A percentile compares a stretch with the other conserved stretches of the same genome.
Evolutionary conservation across 2,329 filamentous ascomycete species (phyloP).

Genomic region (Hypomyces perniciosus): DNA sequence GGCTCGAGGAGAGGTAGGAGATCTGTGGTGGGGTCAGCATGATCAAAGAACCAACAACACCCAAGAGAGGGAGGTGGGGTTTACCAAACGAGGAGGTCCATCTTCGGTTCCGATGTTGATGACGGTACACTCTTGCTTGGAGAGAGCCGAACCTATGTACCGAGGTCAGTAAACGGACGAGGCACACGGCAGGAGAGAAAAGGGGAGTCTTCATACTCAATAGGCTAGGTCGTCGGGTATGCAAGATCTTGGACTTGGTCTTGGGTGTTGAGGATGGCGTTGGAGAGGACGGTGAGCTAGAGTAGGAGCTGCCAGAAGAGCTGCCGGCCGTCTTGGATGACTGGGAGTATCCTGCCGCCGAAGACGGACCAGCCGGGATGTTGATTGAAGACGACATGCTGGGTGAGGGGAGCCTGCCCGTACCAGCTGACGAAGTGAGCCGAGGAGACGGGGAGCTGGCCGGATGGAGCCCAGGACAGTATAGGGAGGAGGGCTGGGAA

Average conservation of each 20-base stretch:
- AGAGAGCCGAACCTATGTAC: constrained; percentile 60
- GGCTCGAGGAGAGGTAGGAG: constrained; percentile 70
- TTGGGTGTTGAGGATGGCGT: constrained; percentile 52
- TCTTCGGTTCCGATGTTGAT: constrained; percentile 72
- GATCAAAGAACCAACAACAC: background rate
- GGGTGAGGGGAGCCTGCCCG: constrained; percentile 13
- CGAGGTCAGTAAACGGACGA: constrained; percentile 23
- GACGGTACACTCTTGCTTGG: constrained; percentile 71
- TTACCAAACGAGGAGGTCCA: constrained; percentile 64
- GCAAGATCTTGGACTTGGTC: constrained; percentile 41
- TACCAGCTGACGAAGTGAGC: constrained; percentile 1
- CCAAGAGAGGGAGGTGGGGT: constrained; percentile 21
- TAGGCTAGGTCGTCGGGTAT: constrained; percentile 55
- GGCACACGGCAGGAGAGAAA: background rate
- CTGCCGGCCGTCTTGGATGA: constrained; percentile 41
- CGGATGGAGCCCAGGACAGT: constrained; percentile 9
- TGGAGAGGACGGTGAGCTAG: constrained; percentile 43
- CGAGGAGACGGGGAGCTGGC: background rate
- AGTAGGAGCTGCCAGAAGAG: constrained; percentile 38
- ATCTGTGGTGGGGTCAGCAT: constrained; percentile 46
- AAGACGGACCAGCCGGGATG: constrained; percentile 48
- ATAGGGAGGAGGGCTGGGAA: background rate
- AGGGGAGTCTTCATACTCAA: constrained; percentile 41
- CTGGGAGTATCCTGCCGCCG: constrained; percentile 30
- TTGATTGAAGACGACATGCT: constrained; percentile 63